Base-by-base conservation (phyloP, 2,329 filamentous ascomycete species). In the Corynespora cassiicola region DNA sequence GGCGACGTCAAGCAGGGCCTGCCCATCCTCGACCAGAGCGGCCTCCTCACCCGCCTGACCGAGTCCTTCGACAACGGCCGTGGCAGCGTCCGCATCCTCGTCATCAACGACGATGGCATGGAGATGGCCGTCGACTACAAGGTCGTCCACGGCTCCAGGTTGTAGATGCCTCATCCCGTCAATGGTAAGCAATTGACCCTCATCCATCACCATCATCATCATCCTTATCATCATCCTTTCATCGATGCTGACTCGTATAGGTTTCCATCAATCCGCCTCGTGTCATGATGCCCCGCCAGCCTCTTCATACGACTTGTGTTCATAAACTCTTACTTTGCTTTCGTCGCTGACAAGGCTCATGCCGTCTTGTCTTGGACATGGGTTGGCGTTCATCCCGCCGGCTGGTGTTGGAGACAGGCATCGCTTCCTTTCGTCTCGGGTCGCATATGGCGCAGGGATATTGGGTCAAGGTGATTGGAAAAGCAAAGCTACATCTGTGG, bases 111-210 rank as follows among this genome's bases (percentile, higher is more conserved):
- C 74, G 81, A 86, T 64, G 91, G 90, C 62, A 85, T 87, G 65
- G 94, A 99, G 84, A 85, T 99, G 67, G 91, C 88, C 61, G 94
- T 99, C 60, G 94, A 99, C 83, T 94, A 95, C 85, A 97, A 96
- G 88, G 88, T 95, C 69, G 88, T 97, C 69, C 94, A 99, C 78
- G 82, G 81, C 57, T 83, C 80, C 53, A 76, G 81, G 62, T 73
- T 85, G 74, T 85, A 84, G 61, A 63, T 57, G 44, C 22, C 11
- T 51, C 31, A 34, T 23, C 22, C 30, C 18, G 43, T 60, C 52
- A 61, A 64, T 57, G 61, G 63, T 68, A 50, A 49, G 62, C 12
- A 3, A 18, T 17, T 45, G 21, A 14, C 12, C 8, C 25, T n/a
- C 17, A 15, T 19, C 10, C 4, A 18, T 17, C 19, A 17, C n/a